Percentiles rank a stretch among this genome's conserved stretches.
phyloP scores from a whole-genome alignment of 495 filamentous ascomycete species.

The Hyaloscypha hepaticicola region DNA sequence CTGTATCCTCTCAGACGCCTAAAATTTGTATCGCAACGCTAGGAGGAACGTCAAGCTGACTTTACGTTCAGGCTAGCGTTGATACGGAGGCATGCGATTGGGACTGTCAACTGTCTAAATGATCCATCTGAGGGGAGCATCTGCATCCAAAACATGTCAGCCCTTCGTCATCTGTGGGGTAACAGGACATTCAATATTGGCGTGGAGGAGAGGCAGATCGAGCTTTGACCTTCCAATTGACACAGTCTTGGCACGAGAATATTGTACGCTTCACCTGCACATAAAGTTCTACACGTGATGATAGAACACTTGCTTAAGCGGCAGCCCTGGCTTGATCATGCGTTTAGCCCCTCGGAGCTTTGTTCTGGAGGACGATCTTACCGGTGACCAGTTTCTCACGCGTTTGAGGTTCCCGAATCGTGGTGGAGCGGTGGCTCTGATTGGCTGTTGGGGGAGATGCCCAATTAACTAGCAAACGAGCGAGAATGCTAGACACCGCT shows the following conservation, averaged over 20 bases:
- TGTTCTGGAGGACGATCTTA: slow-evolving; percentile 18
- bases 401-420: slow-evolving; percentile 16
- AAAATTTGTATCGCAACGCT: neutral
- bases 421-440: neutral
- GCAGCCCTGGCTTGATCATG: neutral
- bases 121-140: neutral
- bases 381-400: slow-evolving; percentile 19
- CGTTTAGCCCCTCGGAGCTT: neutral
- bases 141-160: neutral
- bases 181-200: neutral
- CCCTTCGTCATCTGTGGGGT: neutral
- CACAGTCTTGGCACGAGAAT: neutral
- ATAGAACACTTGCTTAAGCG: neutral
- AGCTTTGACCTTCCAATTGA: neutral
- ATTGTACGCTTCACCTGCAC: neutral
- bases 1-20: neutral
- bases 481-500: neutral
- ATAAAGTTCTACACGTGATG: neutral
- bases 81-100: too few species aligned
- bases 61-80: too few species aligned
- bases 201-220: neutral
- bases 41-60: too few species aligned
- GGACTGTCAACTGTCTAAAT: neutral
- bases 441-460: slow-evolving; percentile 5
- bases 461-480: neutral